phyloP scores from a whole-genome alignment of 495 filamentous ascomycete genomes.

The Lasiosphaeria ovina region DNA sequence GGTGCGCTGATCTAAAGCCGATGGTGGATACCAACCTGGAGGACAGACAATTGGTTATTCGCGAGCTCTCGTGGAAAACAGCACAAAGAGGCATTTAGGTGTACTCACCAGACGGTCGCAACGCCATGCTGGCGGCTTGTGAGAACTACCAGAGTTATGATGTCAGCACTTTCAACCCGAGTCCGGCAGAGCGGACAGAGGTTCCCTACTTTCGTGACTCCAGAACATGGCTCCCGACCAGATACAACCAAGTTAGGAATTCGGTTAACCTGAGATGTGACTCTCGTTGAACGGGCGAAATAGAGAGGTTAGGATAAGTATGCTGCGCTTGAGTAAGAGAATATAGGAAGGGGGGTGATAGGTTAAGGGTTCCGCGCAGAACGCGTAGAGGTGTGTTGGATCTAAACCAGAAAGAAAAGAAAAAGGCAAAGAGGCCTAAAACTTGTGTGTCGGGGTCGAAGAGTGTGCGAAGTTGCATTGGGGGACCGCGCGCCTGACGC shows the following conservation, averaged over 20 bases:
- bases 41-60: slow-evolving; percentile 2
- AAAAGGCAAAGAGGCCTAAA: no score
- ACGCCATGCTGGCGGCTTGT: slow-evolving; percentile 87
- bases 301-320: background rate
- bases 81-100: background rate
- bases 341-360: background rate
- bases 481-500: no score
- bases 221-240: slow-evolving; percentile 68
- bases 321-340: background rate
- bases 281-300: background rate
- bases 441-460: no score
- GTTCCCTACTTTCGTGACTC: slow-evolving; percentile 76
- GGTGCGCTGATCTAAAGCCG: slow-evolving; percentile 62
- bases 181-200: slow-evolving; percentile 1
- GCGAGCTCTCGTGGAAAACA: background rate
- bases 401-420: no score
- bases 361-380: background rate
- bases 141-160: slow-evolving; percentile 57
- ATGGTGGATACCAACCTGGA: slow-evolving; percentile 88
- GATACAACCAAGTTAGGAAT: background rate
- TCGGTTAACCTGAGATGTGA: background rate
- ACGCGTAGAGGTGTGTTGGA: no score
- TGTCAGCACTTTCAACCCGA: slow-evolving; percentile 15
- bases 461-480: no score
- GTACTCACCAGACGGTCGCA: slow-evolving; percentile 83